Percentiles rank a stretch among this genome's conserved stretches.
These are phyloP conservation scores for Starmerella vaccinii DNA, from an alignment of 805 yeast genomes.

Conservation along the genomic window DNA sequence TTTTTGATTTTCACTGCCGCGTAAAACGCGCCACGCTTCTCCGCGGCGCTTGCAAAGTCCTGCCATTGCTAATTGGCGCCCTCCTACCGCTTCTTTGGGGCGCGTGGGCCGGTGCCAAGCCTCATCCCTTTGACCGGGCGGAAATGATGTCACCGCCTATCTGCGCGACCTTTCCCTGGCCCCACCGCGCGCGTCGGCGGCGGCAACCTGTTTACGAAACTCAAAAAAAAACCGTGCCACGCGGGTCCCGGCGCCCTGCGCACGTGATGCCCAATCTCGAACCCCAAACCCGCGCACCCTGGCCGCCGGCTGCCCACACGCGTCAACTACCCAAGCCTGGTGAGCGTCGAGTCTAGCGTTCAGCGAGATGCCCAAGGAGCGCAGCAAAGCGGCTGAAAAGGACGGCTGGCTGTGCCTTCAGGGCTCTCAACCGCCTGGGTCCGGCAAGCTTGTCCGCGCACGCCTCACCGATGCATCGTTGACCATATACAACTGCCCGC, in stretches of 20 bases:
- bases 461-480: conserved; percentile 3
- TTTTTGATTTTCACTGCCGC: too few species aligned
- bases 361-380: conserved; percentile 7
- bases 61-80: too few species aligned
- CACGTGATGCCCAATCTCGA: neutral
- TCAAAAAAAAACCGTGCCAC: too few species aligned
- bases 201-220: neutral
- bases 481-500: neutral
- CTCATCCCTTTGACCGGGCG: too few species aligned
- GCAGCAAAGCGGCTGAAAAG: conserved; percentile 7
- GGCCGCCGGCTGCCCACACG: conserved; percentile 1
- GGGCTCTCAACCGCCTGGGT: conserved; percentile 9
- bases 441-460: conserved; percentile 15
- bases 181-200: neutral
- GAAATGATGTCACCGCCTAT: neutral
- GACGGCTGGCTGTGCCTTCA: conserved; percentile 22
- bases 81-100: too few species aligned
- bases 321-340: neutral
- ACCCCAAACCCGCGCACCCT: conserved; percentile 2
- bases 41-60: too few species aligned
- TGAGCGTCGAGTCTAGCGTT: conserved; percentile 4
- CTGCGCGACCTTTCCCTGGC: neutral
- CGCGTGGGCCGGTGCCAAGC: too few species aligned
- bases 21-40: too few species aligned
- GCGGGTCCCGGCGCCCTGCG: neutral